Percentiles rank a stretch among this genome's conserved stretches.
phyloP scores from a whole-genome alignment of 164 flowering plant genomes.

The Macadamia tetraphylla region DNA sequence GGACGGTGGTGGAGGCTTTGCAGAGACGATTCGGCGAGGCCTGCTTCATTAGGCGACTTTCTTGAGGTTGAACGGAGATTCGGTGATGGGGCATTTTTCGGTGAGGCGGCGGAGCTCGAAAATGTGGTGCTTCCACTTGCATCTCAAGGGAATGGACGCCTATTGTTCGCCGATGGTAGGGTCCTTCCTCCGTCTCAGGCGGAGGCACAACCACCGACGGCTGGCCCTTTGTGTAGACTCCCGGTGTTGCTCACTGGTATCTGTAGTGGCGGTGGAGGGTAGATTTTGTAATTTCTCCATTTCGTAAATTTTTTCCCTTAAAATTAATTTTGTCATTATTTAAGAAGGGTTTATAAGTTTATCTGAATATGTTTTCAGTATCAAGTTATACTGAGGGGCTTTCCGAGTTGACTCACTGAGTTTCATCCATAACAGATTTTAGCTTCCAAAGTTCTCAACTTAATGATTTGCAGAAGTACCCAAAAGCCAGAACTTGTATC shows the following conservation, averaged over 20 bases:
- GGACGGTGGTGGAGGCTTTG: slow-evolving; percentile 62
- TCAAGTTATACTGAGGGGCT: too few relatives aligned
- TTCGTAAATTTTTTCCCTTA: too few relatives aligned
- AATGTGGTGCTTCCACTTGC: slow-evolving; percentile 13
- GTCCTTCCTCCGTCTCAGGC: slow-evolving; percentile 56
- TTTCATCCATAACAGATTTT: too few relatives aligned
- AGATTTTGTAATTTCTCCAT: neutral
- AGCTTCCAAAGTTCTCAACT: too few relatives aligned
- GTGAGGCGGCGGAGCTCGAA: slow-evolving; percentile 35
- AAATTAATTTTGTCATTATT: too few relatives aligned
- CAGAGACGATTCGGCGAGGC: slow-evolving; percentile 43
- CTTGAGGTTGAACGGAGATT: slow-evolving; percentile 72
- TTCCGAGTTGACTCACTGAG: too few relatives aligned
- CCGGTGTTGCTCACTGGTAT: slow-evolving; percentile 44
- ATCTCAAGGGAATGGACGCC: slow-evolving; percentile 33
- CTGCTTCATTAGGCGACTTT: slow-evolving; percentile 65
- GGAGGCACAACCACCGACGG: slow-evolving; percentile 24
- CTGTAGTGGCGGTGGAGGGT: slow-evolving; percentile 39
- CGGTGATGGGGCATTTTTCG: slow-evolving; percentile 39
- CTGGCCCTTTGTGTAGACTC: slow-evolving; percentile 30
- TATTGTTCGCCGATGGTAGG: slow-evolving; percentile 63
- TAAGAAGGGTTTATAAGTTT: too few relatives aligned
- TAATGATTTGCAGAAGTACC: too few relatives aligned
- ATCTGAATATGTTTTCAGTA: too few relatives aligned
- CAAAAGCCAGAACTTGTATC: too few relatives aligned